A percentile compares a stretch with the other conserved stretches of the same genome.
phyloP scores from a whole-genome alignment of 257 asterid genomes.

The Datura wrightii region DNA sequence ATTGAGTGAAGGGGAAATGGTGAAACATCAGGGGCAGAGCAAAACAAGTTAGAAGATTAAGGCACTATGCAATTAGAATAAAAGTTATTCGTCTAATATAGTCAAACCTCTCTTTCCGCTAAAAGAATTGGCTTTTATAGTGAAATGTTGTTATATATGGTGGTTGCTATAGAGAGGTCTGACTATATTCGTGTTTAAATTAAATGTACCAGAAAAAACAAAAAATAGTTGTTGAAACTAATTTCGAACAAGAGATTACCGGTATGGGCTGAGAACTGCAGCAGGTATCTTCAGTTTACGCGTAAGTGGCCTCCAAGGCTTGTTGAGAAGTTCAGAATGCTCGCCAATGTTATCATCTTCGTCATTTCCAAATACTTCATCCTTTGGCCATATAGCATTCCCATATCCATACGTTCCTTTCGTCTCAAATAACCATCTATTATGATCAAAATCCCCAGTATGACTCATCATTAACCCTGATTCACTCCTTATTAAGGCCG shows the following conservation, averaged over 20 bases:
- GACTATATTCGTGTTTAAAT: background rate
- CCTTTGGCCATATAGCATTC: constrained; percentile 93
- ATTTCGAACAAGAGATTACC: constrained; percentile 48
- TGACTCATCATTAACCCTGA: constrained; percentile 76
- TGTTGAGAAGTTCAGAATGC: constrained; percentile 65
- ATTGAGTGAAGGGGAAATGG: background rate
- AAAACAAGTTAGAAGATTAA: background rate
- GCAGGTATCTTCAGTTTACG: constrained; percentile 86
- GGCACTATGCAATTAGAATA: background rate
- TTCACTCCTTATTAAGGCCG: constrained; percentile 61
- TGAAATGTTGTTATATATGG: background rate
- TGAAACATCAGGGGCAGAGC: background rate
- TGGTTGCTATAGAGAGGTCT: background rate
- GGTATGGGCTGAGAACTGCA: constrained; percentile 78
- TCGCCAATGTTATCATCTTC: constrained; percentile 52
- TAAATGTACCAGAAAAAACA: background rate
- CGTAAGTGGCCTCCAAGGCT: constrained; percentile 91
- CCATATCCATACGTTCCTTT: constrained; percentile 94
- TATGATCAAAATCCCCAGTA: constrained; percentile 86
- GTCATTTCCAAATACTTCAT: constrained; percentile 57
- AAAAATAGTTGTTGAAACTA: background rate
- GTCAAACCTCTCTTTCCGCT: background rate
- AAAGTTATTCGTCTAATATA: background rate
- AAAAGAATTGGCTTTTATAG: background rate
- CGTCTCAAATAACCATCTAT: constrained; percentile 80